Evolutionary conservation across 1,284 basidiomycete species (phyloP).

Genomic region (Trichosporon coremiiforme): DNA sequence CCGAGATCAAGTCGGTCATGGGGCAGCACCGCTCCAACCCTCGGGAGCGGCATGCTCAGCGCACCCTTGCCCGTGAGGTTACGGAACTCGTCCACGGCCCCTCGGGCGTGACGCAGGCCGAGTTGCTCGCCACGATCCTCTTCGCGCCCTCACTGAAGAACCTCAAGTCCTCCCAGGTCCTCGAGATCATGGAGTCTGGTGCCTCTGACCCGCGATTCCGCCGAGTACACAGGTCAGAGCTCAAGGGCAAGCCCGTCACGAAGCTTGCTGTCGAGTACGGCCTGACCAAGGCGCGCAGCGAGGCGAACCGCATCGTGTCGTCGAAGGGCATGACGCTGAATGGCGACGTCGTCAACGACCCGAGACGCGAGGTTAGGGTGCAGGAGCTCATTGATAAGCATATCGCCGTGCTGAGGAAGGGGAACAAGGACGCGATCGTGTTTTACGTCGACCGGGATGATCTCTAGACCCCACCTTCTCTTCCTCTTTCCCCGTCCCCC

Average conservation of each 20-base stretch:
- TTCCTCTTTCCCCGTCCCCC: too few species aligned
- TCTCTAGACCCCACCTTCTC: too few species aligned
- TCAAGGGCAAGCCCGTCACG: slow-evolving; percentile 61
- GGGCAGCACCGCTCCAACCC: slow-evolving; percentile 64
- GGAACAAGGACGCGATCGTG: slow-evolving; percentile 72
- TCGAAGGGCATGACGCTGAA: slow-evolving; percentile 64
- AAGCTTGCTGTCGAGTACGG: slow-evolving; percentile 64
- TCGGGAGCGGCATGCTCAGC: slow-evolving; percentile 70
- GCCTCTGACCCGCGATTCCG: slow-evolving; percentile 63
- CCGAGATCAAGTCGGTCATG: slow-evolving; percentile 66
- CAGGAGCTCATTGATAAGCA: slow-evolving; percentile 66
- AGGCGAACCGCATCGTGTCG: slow-evolving; percentile 62
- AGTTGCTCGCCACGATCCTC: slow-evolving; percentile 64
- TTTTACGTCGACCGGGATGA: slow-evolving; percentile 56
- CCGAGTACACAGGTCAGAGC: slow-evolving; percentile 57
- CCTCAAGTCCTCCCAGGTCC: slow-evolving; percentile 58
- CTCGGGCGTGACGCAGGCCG: slow-evolving; percentile 61
- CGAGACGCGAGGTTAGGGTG: slow-evolving; percentile 52
- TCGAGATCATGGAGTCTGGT: slow-evolving; percentile 61
- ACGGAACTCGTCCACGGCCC: slow-evolving; percentile 80
- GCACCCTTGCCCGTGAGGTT: slow-evolving; percentile 79
- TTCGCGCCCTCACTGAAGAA: slow-evolving; percentile 61
- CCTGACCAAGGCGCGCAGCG: slow-evolving; percentile 57
- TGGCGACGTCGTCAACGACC: slow-evolving; percentile 55
- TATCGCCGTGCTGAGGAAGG: slow-evolving; percentile 70